Conservation (phyloP, 176 grass and related monocot species). For the Eremochloa ophiuroides region DNA sequence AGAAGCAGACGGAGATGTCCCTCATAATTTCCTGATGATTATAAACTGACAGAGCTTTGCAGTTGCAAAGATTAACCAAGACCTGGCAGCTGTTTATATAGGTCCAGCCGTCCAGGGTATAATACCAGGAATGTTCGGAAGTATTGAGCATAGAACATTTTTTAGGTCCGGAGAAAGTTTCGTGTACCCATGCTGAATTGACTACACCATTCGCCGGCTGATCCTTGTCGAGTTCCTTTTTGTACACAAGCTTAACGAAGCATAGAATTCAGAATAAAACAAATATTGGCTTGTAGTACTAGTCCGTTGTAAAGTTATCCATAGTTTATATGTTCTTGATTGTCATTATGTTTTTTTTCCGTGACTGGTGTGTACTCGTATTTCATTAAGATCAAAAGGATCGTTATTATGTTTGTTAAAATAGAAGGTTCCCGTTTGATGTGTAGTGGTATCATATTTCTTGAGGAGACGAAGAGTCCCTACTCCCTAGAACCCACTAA, state of each 20-base stretch:
- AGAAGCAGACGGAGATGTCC: not conserved
- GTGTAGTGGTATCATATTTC: not conserved
- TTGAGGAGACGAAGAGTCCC: not conserved
- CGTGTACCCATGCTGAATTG: not conserved
- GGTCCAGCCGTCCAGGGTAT: not conserved
- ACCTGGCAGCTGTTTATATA: not conserved
- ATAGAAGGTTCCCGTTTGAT: not conserved
- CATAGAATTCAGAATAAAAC: not conserved
- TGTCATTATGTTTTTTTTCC: not conserved
- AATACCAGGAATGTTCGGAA: not conserved
- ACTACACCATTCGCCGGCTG: not conserved
- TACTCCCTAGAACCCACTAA: not conserved
- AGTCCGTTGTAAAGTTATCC: not conserved
- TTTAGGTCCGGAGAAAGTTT: not conserved
- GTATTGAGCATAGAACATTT: not conserved
- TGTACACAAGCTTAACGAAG: not conserved
- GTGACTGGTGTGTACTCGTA: too few relatives aligned
- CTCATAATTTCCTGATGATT: not conserved
- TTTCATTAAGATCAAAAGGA: too few relatives aligned
- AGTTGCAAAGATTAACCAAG: not conserved
- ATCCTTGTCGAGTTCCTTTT: not conserved
- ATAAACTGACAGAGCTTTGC: not conserved
- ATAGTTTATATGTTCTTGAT: not conserved
- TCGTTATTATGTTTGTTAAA: not conserved
- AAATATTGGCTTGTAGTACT: not conserved